A percentile compares a stretch with the other conserved stretches of the same genome.
phyloP scores from a whole-genome alignment of 176 grass and related monocot genomes.

The Dactylis glomerata region DNA sequence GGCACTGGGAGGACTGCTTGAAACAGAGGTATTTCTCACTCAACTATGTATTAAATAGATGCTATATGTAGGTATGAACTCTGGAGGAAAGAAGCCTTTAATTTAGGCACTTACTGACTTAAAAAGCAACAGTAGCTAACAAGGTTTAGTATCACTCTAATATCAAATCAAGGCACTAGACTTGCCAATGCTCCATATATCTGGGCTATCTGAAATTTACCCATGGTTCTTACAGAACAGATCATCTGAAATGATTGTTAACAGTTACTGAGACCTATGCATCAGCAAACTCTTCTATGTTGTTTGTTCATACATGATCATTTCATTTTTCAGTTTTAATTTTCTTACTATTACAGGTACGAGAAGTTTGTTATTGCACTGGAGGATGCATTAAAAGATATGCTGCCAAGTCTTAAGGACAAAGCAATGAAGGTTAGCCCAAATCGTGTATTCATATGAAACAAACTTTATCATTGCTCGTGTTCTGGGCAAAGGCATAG shows the following conservation, averaged over 20 bases:
- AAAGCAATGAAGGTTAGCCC: conserved; percentile 90
- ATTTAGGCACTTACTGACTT: neutral
- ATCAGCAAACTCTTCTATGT: neutral
- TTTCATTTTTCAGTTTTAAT: neutral
- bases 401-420: conserved; percentile 93
- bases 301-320: conserved; percentile 11
- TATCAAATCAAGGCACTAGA: neutral
- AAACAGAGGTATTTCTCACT: conserved; percentile 74
- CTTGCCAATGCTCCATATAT: neutral
- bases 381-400: conserved; percentile 93
- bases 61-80: neutral
- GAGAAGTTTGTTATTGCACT: conserved; percentile 91
- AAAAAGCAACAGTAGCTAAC: neutral
- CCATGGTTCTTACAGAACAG: conserved; percentile 1
- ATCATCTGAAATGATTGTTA: conserved; percentile 16
- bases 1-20: conserved; percentile 96
- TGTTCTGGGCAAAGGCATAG: neutral
- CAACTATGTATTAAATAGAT: neutral
- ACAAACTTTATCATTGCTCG: neutral
- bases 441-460: conserved; percentile 28
- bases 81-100: conserved; percentile 12
- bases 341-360: conserved; percentile 55
- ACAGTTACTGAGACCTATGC: neutral
- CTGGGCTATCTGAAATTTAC: neutral
- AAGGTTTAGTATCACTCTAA: neutral